These are phyloP conservation scores for Candida manassasensis DNA, from an alignment of 805 yeast genomes.

Conservation along the genomic window DNA sequence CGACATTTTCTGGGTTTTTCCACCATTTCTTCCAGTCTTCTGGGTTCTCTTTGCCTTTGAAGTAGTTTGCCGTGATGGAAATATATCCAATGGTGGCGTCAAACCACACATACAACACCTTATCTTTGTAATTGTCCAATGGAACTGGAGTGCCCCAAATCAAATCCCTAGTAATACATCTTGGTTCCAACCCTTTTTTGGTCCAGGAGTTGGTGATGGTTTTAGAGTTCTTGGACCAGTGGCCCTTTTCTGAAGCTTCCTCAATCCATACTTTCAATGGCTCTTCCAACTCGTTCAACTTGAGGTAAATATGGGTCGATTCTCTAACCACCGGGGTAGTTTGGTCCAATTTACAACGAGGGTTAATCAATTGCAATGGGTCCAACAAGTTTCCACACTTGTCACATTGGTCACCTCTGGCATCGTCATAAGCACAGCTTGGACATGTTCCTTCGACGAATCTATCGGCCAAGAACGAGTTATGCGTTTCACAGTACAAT, in stretches of 20 bases:
- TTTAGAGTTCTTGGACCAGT: constrained; percentile 89
- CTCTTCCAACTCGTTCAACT: constrained; percentile 79
- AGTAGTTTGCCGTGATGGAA: constrained; percentile 91
- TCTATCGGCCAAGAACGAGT: constrained; percentile 91
- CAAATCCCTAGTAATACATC: constrained; percentile 96
- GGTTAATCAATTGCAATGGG: constrained; percentile 89
- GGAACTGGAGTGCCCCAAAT: constrained; percentile 99
- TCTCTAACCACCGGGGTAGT: constrained; percentile 74
- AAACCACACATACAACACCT: constrained; percentile 97
- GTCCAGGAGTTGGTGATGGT: constrained; percentile 92
- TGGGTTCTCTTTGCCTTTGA: constrained; percentile 25
- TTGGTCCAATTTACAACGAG: constrained; percentile 91
- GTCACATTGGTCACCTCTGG: constrained; percentile 99
- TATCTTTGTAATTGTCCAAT: constrained; percentile 73
- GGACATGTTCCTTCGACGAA: constrained; percentile 98
- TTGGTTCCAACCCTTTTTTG: constrained; percentile 85
- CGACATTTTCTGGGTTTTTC: constrained; percentile 85
- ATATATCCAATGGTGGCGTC: constrained; percentile 97
- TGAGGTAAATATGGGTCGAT: constrained; percentile 81
- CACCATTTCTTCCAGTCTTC: constrained; percentile 86
- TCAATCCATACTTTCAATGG: constrained; percentile 68
- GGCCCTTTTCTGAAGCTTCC: constrained; percentile 63
- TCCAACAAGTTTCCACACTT: constrained; percentile 86
- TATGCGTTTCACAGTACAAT: constrained; percentile 84
- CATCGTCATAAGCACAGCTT: constrained; percentile 90